Evolutionary conservation across 306 rosid species (phyloP), one percentile per base, ranked within the genome.

Genomic region (Senna siamea): DNA sequence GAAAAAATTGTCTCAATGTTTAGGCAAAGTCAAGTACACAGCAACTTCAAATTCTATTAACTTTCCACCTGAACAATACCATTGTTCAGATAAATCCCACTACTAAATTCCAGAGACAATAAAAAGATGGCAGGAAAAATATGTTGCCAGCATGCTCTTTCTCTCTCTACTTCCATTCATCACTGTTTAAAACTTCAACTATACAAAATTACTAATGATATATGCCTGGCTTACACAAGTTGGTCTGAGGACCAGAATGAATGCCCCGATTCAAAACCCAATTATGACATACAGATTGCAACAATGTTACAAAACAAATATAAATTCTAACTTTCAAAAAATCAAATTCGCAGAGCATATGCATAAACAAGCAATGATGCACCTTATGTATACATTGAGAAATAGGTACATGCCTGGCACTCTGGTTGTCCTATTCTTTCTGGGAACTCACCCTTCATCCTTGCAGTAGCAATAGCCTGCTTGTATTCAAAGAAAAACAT

Each of bases 361-460:
- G 66, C 69, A 64, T 75, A 41, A 72, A 50, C 78, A 82, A 64
- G 78, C 80, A 77, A 72, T 61, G 44, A 51, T 70, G 85, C 78
- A 65, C 78, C 82, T 66, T 70, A 61, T 63, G 70, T 64, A 73
- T 19, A 56, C 60, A 71, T 79, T 65, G 68, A 79, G 84, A 81
- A 77, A 76, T 68, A 85, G 79, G 81, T 60, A 87, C 97, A 69
- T 91, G 85, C 98, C 97, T 93, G 98, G 81, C 98, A 93, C 84
- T 93, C 98, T 30, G 96, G 94, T 80, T 93, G 98, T 73, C 98
- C 98, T 59, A 85, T 74, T 81, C 98, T 88, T 85, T 93, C 98
- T 10, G 98, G 98, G 80, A 81, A 91, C 72, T 93, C 98, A 41
- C 98, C 98, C 76, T 93, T 93, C 98, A 93, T 91, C 87, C 97